Evolutionary conservation across 805 yeast species (phyloP).

Genomic region (Candida anglica): DNA sequence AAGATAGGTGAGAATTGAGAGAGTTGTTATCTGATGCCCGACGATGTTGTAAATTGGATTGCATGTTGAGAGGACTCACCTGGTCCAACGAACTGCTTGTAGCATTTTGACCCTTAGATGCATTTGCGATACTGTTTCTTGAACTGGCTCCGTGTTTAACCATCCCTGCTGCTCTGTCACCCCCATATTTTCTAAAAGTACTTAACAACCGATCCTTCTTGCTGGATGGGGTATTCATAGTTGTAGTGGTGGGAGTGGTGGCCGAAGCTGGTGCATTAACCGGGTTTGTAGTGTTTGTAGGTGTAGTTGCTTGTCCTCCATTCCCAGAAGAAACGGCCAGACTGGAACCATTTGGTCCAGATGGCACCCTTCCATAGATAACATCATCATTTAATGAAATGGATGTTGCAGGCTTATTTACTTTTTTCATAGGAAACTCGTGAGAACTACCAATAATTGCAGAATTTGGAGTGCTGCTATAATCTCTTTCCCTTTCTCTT

Average conservation of each 20-base stretch:
- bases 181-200: slow-evolving; percentile 37
- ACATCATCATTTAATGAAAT: slow-evolving; percentile 7
- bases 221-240: not conserved
- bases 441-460: slow-evolving; percentile 1
- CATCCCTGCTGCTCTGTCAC: slow-evolving; percentile 35
- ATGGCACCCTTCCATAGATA: too few relatives aligned
- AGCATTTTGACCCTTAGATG: slow-evolving; percentile 1
- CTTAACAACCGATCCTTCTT: slow-evolving; percentile 34
- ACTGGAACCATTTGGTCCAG: too few relatives aligned
- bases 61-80: too few relatives aligned
- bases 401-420: slow-evolving; percentile 3
- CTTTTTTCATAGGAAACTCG: not conserved
- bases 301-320: too few relatives aligned
- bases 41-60: too few relatives aligned
- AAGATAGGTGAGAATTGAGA: too few relatives aligned
- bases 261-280: slow-evolving; percentile 1
- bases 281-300: too few relatives aligned
- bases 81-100: too few relatives aligned
- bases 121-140: slow-evolving; percentile 1
- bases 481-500: slow-evolving; percentile 3
- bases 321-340: too few relatives aligned
- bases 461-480: slow-evolving; percentile 29
- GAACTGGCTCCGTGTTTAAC: slow-evolving; percentile 22
- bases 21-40: too few relatives aligned
- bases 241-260: not conserved